Percentiles rank a stretch among this genome's conserved stretches.
These are phyloP conservation scores for Clathrus columnatus DNA, from an alignment of 768 basidiomycete species.

Conservation along the genomic window DNA sequence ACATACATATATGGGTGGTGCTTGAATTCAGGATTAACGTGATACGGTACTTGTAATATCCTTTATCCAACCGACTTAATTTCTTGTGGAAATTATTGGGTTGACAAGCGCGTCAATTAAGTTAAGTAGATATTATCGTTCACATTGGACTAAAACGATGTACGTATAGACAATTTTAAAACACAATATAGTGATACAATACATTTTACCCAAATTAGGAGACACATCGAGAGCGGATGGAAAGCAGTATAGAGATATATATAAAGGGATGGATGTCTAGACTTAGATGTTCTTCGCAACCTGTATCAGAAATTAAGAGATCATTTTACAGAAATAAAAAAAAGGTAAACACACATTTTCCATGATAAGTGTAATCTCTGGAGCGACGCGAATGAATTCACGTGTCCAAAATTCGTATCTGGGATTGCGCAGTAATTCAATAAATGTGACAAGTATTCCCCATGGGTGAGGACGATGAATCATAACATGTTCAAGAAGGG, in stretches of 20 bases:
- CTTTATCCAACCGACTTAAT: too few relatives aligned
- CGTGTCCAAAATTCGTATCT: slow-evolving; percentile 91
- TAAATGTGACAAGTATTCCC: slow-evolving; percentile 90
- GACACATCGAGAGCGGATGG: slow-evolving; percentile 23
- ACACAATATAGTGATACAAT: slow-evolving; percentile 14
- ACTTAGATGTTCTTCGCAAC: slow-evolving; percentile 11
- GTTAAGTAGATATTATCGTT: slow-evolving; percentile 16
- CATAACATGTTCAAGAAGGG: slow-evolving; percentile 88
- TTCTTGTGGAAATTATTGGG: too few relatives aligned
- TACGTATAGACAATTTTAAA: slow-evolving; percentile 10
- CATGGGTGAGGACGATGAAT: slow-evolving; percentile 95
- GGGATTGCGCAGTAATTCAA: slow-evolving; percentile 83
- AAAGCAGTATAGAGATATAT: slow-evolving; percentile 11
- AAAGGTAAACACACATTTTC: slow-evolving; percentile 54
- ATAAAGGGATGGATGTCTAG: slow-evolving; percentile 2
- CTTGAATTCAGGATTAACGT: slow-evolving; percentile 29
- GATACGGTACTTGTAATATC: too few relatives aligned
- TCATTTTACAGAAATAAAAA: neutral
- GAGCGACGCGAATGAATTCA: slow-evolving; percentile 74
- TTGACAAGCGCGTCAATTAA: too few relatives aligned
- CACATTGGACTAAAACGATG: slow-evolving; percentile 17
- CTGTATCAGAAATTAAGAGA: neutral
- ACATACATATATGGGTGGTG: slow-evolving; percentile 27
- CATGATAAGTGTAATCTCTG: slow-evolving; percentile 77
- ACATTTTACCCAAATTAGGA: slow-evolving; percentile 19